Evolutionary conservation across 768 basidiomycete genomes (phyloP).

Genomic region (Kwoniella pini): DNA sequence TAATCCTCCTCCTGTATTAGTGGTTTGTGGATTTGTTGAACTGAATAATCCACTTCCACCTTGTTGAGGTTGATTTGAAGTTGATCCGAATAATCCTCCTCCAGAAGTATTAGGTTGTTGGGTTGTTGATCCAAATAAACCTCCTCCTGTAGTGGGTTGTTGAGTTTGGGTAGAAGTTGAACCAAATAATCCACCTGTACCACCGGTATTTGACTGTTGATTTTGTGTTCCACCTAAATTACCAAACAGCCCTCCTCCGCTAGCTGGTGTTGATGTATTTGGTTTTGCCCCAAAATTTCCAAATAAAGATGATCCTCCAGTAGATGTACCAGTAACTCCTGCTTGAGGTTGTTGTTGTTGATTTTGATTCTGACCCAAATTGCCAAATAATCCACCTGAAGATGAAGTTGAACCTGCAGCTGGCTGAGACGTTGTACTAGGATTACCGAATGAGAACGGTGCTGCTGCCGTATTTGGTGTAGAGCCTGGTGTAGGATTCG

Average conservation of each 20-base stretch:
- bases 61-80: conserved; percentile 3
- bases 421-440: conserved; percentile 6
- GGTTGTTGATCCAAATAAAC: conserved; percentile 10
- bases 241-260: background rate
- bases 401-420: conserved; percentile 10
- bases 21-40: background rate
- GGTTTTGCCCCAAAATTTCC: conserved; percentile 19
- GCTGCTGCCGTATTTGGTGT: conserved; percentile 11
- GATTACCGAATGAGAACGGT: conserved; percentile 37
- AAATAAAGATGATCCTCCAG: conserved; percentile 16
- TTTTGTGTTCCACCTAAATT: conserved; percentile 16
- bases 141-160: background rate
- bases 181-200: background rate
- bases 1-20: background rate
- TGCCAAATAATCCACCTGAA: conserved; percentile 19
- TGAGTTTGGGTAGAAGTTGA: conserved; percentile 13
- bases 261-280: background rate
- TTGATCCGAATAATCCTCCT: conserved; percentile 9
- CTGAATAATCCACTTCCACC: no score
- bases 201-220: background rate
- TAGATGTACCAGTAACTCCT: background rate
- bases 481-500: conserved; percentile 22
- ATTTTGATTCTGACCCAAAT: conserved; percentile 11
- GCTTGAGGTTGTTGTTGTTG: conserved; percentile 7
- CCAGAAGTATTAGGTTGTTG: background rate